Percentiles rank a stretch among this genome's conserved stretches.
phyloP scores from a whole-genome alignment of 2,329 filamentous ascomycete species.

The Penicillium sumatraense region DNA sequence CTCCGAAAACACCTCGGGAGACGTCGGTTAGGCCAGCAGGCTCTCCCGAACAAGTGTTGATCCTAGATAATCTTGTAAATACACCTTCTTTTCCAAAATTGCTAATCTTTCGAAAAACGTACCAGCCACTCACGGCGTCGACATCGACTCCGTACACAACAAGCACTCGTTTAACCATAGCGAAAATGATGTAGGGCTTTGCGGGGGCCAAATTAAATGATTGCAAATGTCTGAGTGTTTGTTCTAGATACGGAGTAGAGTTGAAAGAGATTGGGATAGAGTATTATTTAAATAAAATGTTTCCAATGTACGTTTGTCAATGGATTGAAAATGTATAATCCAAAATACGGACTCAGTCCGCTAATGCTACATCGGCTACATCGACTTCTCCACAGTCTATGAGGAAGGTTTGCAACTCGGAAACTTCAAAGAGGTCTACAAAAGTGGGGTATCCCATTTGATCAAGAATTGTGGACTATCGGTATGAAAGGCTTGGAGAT shows the following conservation, averaged over 20 bases:
- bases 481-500: no score
- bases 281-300: background rate
- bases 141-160: constrained; percentile 12
- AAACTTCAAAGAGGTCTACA: background rate
- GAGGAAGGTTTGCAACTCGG: no score
- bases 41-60: constrained; percentile 7
- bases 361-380: no score
- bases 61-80: background rate
- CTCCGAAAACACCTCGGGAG: constrained; percentile 13
- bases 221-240: no score
- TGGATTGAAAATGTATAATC: no score
- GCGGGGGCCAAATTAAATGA: no score
- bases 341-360: no score
- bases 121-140: constrained; percentile 15
- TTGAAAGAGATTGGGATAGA: background rate
- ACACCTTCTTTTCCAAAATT: background rate
- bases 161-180: constrained; percentile 6
- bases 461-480: no score
- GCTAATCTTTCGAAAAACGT: background rate
- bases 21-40: constrained; percentile 4
- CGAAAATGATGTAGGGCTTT: no score
- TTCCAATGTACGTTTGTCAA: no score
- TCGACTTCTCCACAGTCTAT: no score
- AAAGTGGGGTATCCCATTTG: background rate
- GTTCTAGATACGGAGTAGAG: background rate